Percentiles rank a stretch among this genome's conserved stretches.
phyloP scores from a whole-genome alignment of 257 asterid species.

The Marsdenia floribunda region DNA sequence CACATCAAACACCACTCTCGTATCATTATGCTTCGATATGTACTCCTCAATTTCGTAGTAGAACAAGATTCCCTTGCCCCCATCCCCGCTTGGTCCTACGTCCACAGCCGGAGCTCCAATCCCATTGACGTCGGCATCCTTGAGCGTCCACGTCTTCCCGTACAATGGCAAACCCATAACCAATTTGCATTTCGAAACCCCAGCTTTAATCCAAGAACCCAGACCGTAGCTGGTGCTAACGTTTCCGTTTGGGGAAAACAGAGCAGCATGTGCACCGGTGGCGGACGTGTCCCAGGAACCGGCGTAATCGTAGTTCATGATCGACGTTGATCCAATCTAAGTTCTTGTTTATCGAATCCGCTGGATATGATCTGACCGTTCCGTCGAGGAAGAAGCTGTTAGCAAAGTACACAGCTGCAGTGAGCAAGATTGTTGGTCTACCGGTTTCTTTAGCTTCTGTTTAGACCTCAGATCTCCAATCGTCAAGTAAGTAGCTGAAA shows the following conservation, averaged over 20 bases:
- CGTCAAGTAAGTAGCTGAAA: conserved; percentile 34
- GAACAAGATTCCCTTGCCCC: conserved; percentile 37
- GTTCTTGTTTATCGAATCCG: conserved; percentile 41
- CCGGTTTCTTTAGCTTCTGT: conserved; percentile 30
- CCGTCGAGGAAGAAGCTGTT: conserved; percentile 36
- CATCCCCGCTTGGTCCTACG: conserved; percentile 52
- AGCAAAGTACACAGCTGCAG: conserved; percentile 80
- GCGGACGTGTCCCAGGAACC: conserved; percentile 55
- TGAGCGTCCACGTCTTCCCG: conserved; percentile 70
- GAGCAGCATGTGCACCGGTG: conserved; percentile 79
- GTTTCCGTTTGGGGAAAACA: conserved; percentile 50
- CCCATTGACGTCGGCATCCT: conserved; percentile 35
- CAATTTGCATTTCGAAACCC: conserved; percentile 47
- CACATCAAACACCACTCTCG: conserved; percentile 47
- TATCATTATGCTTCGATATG: conserved; percentile 34
- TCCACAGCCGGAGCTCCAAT: conserved; percentile 68
- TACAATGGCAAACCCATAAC: conserved; percentile 75
- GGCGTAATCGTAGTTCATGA: conserved; percentile 67
- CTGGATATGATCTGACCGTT: conserved; percentile 44
- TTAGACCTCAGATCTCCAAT: conserved; percentile 62
- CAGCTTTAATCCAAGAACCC: conserved; percentile 55
- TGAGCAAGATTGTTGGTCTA: conserved; percentile 47
- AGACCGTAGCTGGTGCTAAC: conserved; percentile 70
- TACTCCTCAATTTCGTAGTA: conserved; percentile 52
- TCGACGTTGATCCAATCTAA: conserved; percentile 72